Evolutionary conservation across 2,329 filamentous ascomycete species (phyloP), one percentile per base, ranked within the genome.

Genomic region (Metarhizium humberi): DNA sequence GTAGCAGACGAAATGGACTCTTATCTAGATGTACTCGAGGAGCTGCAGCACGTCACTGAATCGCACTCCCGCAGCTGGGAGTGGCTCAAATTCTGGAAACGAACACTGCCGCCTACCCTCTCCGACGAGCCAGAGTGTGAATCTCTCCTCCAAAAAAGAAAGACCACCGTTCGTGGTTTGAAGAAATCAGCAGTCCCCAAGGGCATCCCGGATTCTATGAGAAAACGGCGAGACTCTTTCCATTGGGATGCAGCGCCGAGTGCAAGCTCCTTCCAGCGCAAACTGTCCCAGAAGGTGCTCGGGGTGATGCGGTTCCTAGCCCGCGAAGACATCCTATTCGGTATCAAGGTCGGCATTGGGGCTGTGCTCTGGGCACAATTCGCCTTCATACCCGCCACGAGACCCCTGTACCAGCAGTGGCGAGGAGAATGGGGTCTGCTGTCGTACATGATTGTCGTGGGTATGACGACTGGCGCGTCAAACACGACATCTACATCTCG

Each of bases 391-490:
- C 81, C 85, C 1, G 74, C 79, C 8, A 95, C 91, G 2, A 78
- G 91, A 53, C 88, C 88, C 0, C 79, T 87, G 20, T 99, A 96
- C 68, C 79, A 84, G 53, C 86, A 87, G 64, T 97, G 92, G 90
- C 80, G 92, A 67, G 92, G 92, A 34, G 94, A 99, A 77, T 99
- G 94, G 94, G 94, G 94, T 25, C 78, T 99, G 2, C 71, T 99
- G 55, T 96, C 91, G 0, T 97, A 96, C 75, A 97, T 97, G 92
- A 85, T 97, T 66, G 94, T 99, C 29, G 95, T 92, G 67, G 91
- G 89, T 42, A 97, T 96, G 91, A 99, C 92, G 0, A 92, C 96
- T 25, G 94, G 94, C 32, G 91, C 94, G 7, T 90, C 91, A 29
- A 99, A 97, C 69, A 96, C 92, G 1, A 96, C 92, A 0, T 92